A percentile compares a stretch with the other conserved stretches of the same genome.
Evolutionary conservation across 768 basidiomycete species (phyloP).

Genomic region (Pleurotus salmoneostramineus): DNA sequence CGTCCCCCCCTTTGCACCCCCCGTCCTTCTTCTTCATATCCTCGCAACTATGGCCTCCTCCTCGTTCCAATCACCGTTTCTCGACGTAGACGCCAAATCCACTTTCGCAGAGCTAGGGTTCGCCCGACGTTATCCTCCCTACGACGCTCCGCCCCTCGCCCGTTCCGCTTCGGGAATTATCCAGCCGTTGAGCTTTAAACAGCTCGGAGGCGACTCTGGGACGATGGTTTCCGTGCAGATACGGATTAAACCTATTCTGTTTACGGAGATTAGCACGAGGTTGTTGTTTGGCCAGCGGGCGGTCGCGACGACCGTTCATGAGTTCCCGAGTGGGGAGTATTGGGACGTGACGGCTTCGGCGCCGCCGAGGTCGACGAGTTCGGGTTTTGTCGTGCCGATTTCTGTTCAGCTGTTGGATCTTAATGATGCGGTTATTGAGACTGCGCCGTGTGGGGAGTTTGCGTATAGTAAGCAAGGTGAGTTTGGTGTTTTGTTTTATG

Average conservation of each 20-base stretch:
- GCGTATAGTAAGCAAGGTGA: slow-evolving; percentile 52
- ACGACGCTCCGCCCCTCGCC: slow-evolving; percentile 22
- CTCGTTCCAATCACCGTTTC: background rate
- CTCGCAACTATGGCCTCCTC: too few species aligned
- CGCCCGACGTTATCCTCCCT: background rate
- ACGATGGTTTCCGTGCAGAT: slow-evolving; percentile 62
- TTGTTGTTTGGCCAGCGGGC: slow-evolving; percentile 71
- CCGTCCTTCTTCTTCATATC: too few species aligned
- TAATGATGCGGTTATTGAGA: slow-evolving; percentile 53
- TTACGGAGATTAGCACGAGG: slow-evolving; percentile 59
- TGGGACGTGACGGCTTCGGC: slow-evolving; percentile 39
- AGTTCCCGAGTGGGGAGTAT: slow-evolving; percentile 29
- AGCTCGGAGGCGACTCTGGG: slow-evolving; percentile 59
- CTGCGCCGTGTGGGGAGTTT: slow-evolving; percentile 70
- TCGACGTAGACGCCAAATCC: background rate
- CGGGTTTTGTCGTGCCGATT: slow-evolving; percentile 39
- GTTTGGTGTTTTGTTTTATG: slow-evolving; percentile 12
- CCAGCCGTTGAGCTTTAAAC: slow-evolving; percentile 62
- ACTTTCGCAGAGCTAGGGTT: background rate
- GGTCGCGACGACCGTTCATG: slow-evolving; percentile 61
- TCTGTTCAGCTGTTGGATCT: slow-evolving; percentile 61
- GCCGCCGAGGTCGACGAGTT: slow-evolving; percentile 30
- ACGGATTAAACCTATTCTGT: slow-evolving; percentile 47
- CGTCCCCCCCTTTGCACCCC: too few species aligned
- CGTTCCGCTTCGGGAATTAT: slow-evolving; percentile 52